Evolutionary conservation across 2,329 filamentous ascomycete genomes (phyloP), one percentile per base, ranked within the genome.

Genomic region (Microthyrium microscopicum): DNA sequence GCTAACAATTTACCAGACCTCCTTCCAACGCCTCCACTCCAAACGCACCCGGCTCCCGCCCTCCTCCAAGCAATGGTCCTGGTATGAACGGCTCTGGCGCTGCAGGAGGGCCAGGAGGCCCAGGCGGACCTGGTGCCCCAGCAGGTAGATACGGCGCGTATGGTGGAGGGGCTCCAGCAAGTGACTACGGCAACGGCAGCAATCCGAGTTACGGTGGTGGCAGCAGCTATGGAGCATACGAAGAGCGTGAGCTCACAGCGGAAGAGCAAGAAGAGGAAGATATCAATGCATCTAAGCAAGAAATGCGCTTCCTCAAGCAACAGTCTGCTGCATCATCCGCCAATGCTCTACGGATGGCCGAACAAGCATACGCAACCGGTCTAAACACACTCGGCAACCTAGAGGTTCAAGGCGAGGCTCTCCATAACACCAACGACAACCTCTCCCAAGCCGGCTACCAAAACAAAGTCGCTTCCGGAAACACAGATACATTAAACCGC

Each of bases 401-500:
- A 9, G 79, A 76, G 34, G 71, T 68, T 11, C 84, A 93, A 53
- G 78, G 77, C 38, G 82, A 92, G 50, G 68, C 77, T 12, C 67
- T 92, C 35, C 72, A 85, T 50, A 82, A 85, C 48, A 81, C 78
- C 1, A 81, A 92, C 53, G 72, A 71, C 54, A 83, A 87, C 46
- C 65, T 94, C 37, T 82, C 93, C 45, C 63, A 81, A 42, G 78
- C 83, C 4, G 59, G 70, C n/a, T 77, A 75, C 39, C 77, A 85
- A 52, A 82, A 81, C 46, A 71, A 75, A 40, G 62, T 82, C 40
- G 82, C 81, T 4, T 75, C 84, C 44, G 81, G 85, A 43, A 79
- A 81, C 45, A 77, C 83, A 1, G 87, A 87, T 60, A 81, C 71
- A 1, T 62, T 91, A 31, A 92, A 94, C 55, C n/a, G n/a, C n/a